Conservation (phyloP, 129 eudicot genomes). For the Daucus carota region DH1_v3.0 NC_030389.2:45723001-45723500, state of each 20-base stretch:
- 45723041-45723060: not conserved
- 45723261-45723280: not conserved
- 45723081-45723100: not conserved
- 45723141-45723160: not conserved
- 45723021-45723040: not conserved
- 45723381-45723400: not conserved
- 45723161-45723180: not conserved
- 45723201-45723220: not conserved
- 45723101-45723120: not conserved
- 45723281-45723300: too few species aligned
- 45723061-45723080: not conserved
- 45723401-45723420: too few species aligned
- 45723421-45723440: not conserved
- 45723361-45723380: not conserved
- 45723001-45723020: not conserved
- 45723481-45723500: too few species aligned
- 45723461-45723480: not conserved
- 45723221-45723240: constrained; percentile 1
- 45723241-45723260: not conserved
- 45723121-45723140: not conserved
- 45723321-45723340: not conserved
- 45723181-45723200: too few species aligned
- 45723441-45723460: not conserved
- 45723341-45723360: not conserved
- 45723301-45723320: too few species aligned